Conservation (phyloP, 2,329 filamentous ascomycete genomes). For the Microcera coccophila region DNA sequence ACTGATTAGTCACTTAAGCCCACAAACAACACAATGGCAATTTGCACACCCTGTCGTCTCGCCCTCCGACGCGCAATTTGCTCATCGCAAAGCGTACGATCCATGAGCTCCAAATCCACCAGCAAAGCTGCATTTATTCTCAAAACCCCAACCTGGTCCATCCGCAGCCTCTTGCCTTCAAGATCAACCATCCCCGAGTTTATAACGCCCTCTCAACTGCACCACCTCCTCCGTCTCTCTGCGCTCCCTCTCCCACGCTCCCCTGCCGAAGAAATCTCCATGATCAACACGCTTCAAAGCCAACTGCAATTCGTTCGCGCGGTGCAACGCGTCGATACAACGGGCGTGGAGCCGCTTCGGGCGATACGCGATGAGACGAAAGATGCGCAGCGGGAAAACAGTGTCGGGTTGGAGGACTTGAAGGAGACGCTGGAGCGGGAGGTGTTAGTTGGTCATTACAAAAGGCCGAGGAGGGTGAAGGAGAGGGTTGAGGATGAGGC, state of each 20-base stretch:
- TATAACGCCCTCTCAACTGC: conserved; percentile 65
- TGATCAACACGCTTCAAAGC: conserved; percentile 71
- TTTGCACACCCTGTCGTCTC: conserved; percentile 31
- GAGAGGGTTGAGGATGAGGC: conserved; percentile 40
- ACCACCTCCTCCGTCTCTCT: conserved; percentile 83
- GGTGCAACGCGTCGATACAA: conserved; percentile 75
- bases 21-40: conserved; percentile 19
- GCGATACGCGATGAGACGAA: conserved; percentile 78
- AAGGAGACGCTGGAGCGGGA: conserved; percentile 56
- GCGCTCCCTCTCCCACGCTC: conserved; percentile 72
- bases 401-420: conserved; percentile 57
- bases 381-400: conserved; percentile 56
- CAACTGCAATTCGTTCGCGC: conserved; percentile 90
- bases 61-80: conserved; percentile 21
- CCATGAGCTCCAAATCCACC: conserved; percentile 15
- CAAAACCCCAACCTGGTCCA: conserved; percentile 76
- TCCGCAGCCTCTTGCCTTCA: conserved; percentile 65
- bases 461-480: conserved; percentile 39
- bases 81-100: conserved; percentile 7
- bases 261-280: conserved; percentile 59
- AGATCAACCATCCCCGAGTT: conserved; percentile 31
- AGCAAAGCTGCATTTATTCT: conserved; percentile 46
- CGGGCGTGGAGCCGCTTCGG: conserved; percentile 66
- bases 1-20: not conserved
- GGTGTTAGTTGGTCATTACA: conserved; percentile 54